Evolutionary conservation across 768 basidiomycete genomes (phyloP), one percentile per base, ranked within the genome.

Genomic region (Termitomyces sp.): DNA sequence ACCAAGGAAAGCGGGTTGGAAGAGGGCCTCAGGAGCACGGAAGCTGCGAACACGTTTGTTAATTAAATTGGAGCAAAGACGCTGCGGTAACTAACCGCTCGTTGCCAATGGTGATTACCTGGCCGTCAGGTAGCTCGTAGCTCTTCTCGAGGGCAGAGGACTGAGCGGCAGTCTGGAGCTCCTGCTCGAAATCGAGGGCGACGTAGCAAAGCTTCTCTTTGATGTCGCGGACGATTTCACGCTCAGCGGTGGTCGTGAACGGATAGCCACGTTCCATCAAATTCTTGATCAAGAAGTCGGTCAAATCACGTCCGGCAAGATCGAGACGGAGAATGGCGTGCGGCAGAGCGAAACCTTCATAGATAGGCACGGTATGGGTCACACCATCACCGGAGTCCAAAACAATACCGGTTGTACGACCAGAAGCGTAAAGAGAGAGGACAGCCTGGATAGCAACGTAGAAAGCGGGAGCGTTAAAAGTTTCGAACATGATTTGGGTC

Each of bases 141-240:
- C 83, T 89, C 84, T 95, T 96, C 80, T 95, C 94, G 52, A 95
- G 80, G 45, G 90, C 85, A 49, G 91, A 93, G 24, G 89, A 91
- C 69, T 92, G 89, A 59, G 92, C 90, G 42, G 93, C 93, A 22
- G 90, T 92, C 76, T 92, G 88, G 65, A 95, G 78, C 76, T 96
- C 94, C 74, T 95, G 90, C 70, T 95, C 93, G 65, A 95, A 95
- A 75, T 95, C 93, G 61, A 95, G 83, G 41, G 93, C 93, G 63
- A 96, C 94, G 71, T 95, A 95, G 74, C 93, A 95, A 31, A 95
- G 85, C 81, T 93, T 94, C 83, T 94, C 93, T 82, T 97, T 97
- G 82, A 97, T 95, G 73, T 96, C 95, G 60, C 95, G 83, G 66
- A 96, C 95, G 59, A 97, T 93, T 85, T 95, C 93, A 68, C 87